Evolutionary conservation across 768 basidiomycete species (phyloP), one percentile per base, ranked within the genome.

Genomic region (Rhodosporidiobolus odoratus): DNA sequence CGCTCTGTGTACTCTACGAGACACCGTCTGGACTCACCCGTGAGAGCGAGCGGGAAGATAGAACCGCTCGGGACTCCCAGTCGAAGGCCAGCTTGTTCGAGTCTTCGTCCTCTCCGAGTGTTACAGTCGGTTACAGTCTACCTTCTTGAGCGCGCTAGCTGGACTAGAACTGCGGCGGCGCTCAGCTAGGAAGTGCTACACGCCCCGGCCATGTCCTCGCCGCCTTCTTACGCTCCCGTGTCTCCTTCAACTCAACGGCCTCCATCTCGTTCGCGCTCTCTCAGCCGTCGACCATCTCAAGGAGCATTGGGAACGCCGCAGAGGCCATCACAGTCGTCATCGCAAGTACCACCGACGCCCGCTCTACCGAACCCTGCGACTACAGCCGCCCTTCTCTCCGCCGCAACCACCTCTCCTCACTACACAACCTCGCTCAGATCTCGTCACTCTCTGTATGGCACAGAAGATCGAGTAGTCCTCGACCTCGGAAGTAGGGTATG

Each of bases 401-500:
- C 38, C 23, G 32, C 62, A 2, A 47, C 58, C 10, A 47, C 76
- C 9, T 91, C 91, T 25, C 91, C 91, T 0, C 90, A 92, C 75
- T 92, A 92, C 78, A 80, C 87, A 17, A 91, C 90, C 16, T 90
- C 89, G 2, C 83, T 67, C 47, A 54, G 72, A 32, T 69, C 68
- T 3, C 65, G 72, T 3, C 72, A 74, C 62, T 74, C 72, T 50
- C 82, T 98, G 13, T 99, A 99, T 81, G 96, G 96, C 35, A 92
- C 90, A 12, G 96, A 99, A 78, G 96, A 98, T 80, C 85, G 95
- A 56, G 86, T 98, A 50, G 86, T 99, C 66, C 89, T 99, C 73
- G 96, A 99, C 79, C 89, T 93, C 32, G 96, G 96, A 27, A 92
- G 91, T 56, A 84, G 88, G 62, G 85, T 93, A 69, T 98, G 95